Evolutionary conservation across 1,284 basidiomycete species (phyloP).

Genomic region (Cerrena zonata): DNA sequence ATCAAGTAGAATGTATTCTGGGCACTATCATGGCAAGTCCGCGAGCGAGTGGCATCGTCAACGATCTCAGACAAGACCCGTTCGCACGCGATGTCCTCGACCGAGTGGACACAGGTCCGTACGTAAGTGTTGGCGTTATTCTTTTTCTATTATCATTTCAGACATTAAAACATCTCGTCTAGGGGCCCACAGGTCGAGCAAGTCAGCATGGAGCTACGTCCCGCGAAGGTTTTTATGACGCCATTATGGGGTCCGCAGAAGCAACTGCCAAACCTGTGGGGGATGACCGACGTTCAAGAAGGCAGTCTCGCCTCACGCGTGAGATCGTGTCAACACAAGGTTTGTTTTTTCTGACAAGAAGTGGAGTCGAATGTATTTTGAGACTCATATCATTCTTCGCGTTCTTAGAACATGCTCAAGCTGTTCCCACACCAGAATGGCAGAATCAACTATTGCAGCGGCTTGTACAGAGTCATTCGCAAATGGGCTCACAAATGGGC

Average conservation of each 20-base stretch:
- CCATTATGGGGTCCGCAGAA: slow-evolving; percentile 59
- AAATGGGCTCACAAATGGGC: slow-evolving; percentile 8
- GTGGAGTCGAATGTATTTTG: neutral
- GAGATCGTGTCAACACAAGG: slow-evolving; percentile 72
- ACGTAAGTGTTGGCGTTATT: slow-evolving; percentile 40
- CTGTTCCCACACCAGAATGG: slow-evolving; percentile 69
- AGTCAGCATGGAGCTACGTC: slow-evolving; percentile 42
- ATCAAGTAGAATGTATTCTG: slow-evolving; percentile 80
- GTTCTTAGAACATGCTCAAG: slow-evolving; percentile 50
- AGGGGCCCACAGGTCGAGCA: slow-evolving; percentile 60
- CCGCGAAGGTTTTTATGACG: slow-evolving; percentile 67
- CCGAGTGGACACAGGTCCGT: slow-evolving; percentile 71
- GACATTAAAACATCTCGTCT: slow-evolving; percentile 11
- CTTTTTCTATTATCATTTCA: neutral
- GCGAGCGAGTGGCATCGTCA: slow-evolving; percentile 62
- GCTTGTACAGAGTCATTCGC: slow-evolving; percentile 31
- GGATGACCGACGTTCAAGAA: slow-evolving; percentile 59
- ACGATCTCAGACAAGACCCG: slow-evolving; percentile 63
- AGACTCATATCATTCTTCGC: slow-evolving; percentile 8
- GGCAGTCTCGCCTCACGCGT: slow-evolving; percentile 69
- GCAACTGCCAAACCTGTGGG: slow-evolving; percentile 29
- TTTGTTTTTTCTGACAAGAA: slow-evolving; percentile 19
- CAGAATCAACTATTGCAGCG: slow-evolving; percentile 60
- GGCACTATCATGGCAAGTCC: slow-evolving; percentile 71
- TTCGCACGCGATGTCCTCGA: slow-evolving; percentile 66